Percentiles rank a stretch among this genome's conserved stretches.
phyloP scores from a whole-genome alignment of 805 yeast genomes.

The Cyberlindnera bimundalis region DNA sequence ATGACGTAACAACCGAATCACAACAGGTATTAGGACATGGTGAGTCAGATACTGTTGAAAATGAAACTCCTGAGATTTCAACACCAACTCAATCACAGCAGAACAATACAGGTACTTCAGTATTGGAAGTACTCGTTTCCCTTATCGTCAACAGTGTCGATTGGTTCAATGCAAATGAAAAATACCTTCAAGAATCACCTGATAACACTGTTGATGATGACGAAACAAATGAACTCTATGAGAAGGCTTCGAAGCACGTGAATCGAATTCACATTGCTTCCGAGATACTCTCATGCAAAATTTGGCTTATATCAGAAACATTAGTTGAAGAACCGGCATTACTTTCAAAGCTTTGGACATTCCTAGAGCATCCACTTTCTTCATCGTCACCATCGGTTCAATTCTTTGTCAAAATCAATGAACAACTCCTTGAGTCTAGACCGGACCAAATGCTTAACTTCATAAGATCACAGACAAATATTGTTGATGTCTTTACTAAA shows the following conservation, averaged over 20 bases:
- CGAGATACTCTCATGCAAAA: conserved; percentile 83
- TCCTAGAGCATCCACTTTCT: conserved; percentile 53
- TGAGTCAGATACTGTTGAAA: no score
- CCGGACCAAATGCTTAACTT: conserved; percentile 54
- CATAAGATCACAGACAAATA: conserved; percentile 47
- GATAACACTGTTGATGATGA: conserved; percentile 8
- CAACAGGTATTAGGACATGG: no score
- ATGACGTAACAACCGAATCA: conserved; percentile 3
- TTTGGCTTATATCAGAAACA: conserved; percentile 88
- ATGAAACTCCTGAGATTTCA: background rate
- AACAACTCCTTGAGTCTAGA: conserved; percentile 79
- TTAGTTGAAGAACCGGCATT: conserved; percentile 69
- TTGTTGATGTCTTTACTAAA: conserved; percentile 67
- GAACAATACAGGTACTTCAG: conserved; percentile 31
- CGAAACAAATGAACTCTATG: conserved; percentile 14
- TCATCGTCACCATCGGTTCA: conserved; percentile 73
- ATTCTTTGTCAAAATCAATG: conserved; percentile 83
- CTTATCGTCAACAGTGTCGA: conserved; percentile 39
- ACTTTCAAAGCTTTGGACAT: conserved; percentile 71
- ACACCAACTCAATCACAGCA: conserved; percentile 4
- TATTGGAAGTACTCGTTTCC: conserved; percentile 42
- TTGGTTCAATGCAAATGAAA: conserved; percentile 33
- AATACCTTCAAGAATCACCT: conserved; percentile 6
- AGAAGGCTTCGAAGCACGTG: conserved; percentile 12
- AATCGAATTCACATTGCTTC: conserved; percentile 61